Conservation (phyloP, 139 green algal species). For the Spirogloea muscicola region DNA sequence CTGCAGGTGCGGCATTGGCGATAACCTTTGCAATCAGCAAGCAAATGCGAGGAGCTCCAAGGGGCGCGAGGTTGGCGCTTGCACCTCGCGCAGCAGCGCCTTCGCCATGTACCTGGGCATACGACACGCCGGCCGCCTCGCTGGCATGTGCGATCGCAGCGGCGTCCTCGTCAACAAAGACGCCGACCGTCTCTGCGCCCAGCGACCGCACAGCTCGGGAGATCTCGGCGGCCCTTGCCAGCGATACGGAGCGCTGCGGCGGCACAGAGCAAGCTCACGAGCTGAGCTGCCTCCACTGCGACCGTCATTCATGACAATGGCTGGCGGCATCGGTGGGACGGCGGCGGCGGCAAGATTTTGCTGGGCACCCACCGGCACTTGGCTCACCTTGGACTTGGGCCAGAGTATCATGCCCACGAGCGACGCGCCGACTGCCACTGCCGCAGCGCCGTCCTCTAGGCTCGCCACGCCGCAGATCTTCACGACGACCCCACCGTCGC, state of each 20-base stretch:
- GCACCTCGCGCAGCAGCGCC: too few relatives aligned
- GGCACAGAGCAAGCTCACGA: too few relatives aligned
- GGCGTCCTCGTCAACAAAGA: constrained; percentile 55
- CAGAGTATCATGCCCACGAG: constrained; percentile 59
- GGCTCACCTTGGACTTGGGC: constrained; percentile 49
- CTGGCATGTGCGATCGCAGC: constrained; percentile 37
- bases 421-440: constrained; percentile 37
- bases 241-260: constrained; percentile 33
- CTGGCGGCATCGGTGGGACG: too few relatives aligned
- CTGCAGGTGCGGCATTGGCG: too few relatives aligned
- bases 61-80: too few relatives aligned
- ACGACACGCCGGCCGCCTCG: background rate
- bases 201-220: constrained; percentile 18
- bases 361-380: too few relatives aligned
- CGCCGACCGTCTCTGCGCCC: constrained; percentile 45
- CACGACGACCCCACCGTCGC: too few relatives aligned
- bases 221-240: constrained; percentile 31
- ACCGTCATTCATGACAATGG: too few relatives aligned
- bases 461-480: constrained; percentile 58
- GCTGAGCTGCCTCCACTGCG: too few relatives aligned
- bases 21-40: too few relatives aligned
- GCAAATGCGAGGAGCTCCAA: too few relatives aligned
- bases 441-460: constrained; percentile 44
- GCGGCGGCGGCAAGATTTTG: too few relatives aligned
- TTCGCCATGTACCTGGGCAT: constrained; percentile 27